Base-by-base conservation (phyloP, 2,329 filamentous ascomycete genomes). In the Colletotrichum shisoi region DNA sequence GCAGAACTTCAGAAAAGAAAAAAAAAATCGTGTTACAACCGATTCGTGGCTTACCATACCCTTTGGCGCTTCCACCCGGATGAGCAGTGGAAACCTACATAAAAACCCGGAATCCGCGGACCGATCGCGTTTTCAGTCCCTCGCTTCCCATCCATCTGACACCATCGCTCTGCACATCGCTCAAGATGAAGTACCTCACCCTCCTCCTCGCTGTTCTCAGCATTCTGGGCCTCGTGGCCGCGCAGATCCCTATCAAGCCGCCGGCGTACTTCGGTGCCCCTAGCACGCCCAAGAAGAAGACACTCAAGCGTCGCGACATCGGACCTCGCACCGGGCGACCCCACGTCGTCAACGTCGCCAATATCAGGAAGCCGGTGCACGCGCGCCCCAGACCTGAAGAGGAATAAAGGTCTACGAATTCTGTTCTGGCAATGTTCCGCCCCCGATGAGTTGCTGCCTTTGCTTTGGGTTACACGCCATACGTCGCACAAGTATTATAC, bases 181-280 rank as follows among this genome's bases (percentile, higher is more conserved):
- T 3, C 31, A 53, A 2, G 11, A 53, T 53, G 51, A 53, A 53
- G 12, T 8, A 9, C 34, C 1, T 11, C 21, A 34, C 31, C 5
- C n/a, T 53, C 12, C 6, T 53, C 5, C 34, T 53, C n/a, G 6
- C 51, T 1, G 6, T 39, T n/a, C 7, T 53, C 51, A 2, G 34
- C 31, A 15, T 39, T 17, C 34, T 39, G n/a, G 51, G 11, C n/a
- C 5, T 53, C 51, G n/a, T 15, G 34, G 51, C 34, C n/a, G 51
- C 51, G 11, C 51, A 39, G n/a, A 5, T 39, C n/a, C 51, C 51
- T 4, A 12, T 53, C 31, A 21, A 21, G 9, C 51, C 51, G 31
- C 51, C 51, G 5, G n/a, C 51, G 21, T 53, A 53, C 17, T 53
- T 15, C n/a, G 51, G 46, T 6, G 46, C 46, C 21, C 46, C 46